These are phyloP conservation scores for Acorus calamus DNA, from an alignment of 106 monocot species.

Conservation along the genomic window DNA sequence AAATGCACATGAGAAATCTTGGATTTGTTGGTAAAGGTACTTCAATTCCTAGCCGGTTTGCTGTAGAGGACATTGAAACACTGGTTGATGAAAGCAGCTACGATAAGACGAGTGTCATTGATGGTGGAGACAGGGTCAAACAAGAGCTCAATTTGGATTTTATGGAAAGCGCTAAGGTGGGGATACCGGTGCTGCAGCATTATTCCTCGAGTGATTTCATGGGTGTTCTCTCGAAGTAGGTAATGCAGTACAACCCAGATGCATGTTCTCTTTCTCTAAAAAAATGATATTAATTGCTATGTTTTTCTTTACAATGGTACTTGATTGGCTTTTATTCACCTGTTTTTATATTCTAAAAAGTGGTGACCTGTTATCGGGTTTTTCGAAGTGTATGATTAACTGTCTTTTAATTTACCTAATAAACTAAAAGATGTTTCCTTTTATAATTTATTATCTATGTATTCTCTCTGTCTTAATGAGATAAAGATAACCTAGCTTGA, in stretches of 20 bases:
- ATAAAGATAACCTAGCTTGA: too few species aligned
- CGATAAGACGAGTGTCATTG: slow-evolving; percentile 13
- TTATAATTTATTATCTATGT: too few species aligned
- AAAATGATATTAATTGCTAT: slow-evolving; percentile 4
- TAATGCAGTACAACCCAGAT: slow-evolving; percentile 12
- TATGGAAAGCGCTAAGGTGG: slow-evolving; percentile 26
- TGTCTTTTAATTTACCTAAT: too few species aligned
- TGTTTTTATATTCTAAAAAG: too few species aligned
- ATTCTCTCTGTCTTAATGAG: too few species aligned
- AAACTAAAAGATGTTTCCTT: too few species aligned
- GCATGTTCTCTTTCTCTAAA: slow-evolving; percentile 4
- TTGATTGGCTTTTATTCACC: too few species aligned
- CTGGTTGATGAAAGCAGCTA: slow-evolving; percentile 24
- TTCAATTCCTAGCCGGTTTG: slow-evolving; percentile 65
- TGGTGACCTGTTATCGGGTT: too few species aligned
- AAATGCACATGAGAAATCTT: slow-evolving; percentile 25
- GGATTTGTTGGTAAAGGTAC: slow-evolving; percentile 87
- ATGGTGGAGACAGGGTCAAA: slow-evolving; percentile 37
- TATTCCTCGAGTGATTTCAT: slow-evolving; percentile 34
- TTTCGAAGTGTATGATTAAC: too few species aligned
- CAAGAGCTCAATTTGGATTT: slow-evolving; percentile 48
- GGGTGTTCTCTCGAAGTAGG: slow-evolving; percentile 61
- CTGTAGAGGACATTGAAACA: slow-evolving; percentile 57
- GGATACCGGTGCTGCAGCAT: slow-evolving; percentile 16
- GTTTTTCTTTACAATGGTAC: too few species aligned